A percentile compares a stretch with the other conserved stretches of the same genome.
These are phyloP conservation scores for Nitzschia sp. DNA, from an alignment of 108 stramenopile species.

Conservation along the genomic window DNA sequence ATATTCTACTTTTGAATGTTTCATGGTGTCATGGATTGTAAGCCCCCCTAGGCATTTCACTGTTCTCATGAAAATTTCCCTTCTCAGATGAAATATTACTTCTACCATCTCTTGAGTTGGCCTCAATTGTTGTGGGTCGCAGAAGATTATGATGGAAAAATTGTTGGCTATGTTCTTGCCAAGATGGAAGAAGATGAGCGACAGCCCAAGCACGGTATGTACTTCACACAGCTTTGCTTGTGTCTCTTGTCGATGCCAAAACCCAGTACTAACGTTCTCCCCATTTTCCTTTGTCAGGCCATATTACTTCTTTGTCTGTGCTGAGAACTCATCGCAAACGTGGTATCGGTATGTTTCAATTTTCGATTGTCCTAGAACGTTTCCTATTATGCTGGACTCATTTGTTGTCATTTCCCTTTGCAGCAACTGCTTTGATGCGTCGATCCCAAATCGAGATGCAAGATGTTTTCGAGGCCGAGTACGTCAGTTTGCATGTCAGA, in stretches of 20 bases:
- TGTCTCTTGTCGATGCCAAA: neutral
- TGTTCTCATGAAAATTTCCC: neutral
- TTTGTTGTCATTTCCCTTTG: neutral
- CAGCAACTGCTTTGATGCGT: conserved; percentile 89
- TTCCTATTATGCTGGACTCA: neutral
- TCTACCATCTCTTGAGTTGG: conserved; percentile 97
- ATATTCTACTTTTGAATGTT: too few species aligned
- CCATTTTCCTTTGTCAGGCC: conserved; percentile 51
- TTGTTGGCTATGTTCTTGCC: conserved; percentile 98
- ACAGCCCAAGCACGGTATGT: conserved; percentile 49
- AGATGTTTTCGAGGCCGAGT: conserved; percentile 90
- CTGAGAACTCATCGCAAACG: conserved; percentile 91
- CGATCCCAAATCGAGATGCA: conserved; percentile 89
- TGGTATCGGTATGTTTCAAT: conserved; percentile 57
- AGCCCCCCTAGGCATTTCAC: too few species aligned
- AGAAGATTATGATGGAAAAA: conserved; percentile 89
- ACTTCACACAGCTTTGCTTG: neutral
- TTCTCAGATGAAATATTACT: conserved; percentile 90
- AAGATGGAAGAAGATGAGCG: conserved; percentile 96
- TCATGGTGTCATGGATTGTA: neutral
- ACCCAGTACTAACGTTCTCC: neutral
- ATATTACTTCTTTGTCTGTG: conserved; percentile 98
- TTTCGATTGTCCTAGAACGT: neutral
- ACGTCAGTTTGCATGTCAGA: conserved; percentile 96
- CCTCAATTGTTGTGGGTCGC: conserved; percentile 98